Evolutionary conservation across 2,329 filamentous ascomycete genomes (phyloP), one percentile per base, ranked within the genome.

Genomic region (Talaromyces sp.): DNA sequence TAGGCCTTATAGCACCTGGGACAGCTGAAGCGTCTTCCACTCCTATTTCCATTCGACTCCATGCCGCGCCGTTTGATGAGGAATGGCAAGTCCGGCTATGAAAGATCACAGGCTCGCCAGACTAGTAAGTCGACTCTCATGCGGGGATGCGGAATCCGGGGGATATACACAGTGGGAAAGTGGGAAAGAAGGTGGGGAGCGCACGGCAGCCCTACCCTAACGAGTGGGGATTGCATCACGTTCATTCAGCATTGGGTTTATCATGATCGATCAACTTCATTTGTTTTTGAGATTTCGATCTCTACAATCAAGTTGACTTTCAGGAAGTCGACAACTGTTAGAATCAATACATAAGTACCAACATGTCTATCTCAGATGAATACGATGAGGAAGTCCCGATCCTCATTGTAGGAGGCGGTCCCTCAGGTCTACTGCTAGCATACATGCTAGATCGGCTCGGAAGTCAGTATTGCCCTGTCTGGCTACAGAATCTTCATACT

Each of bases 1-100:
- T 69, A 69, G n/a, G 31, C 48, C 52, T 60, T 66, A 56, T 48
- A 50, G 54, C 67, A 69, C 39, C 63, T 56, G 2, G 35, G 18
- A 16, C 67, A 68, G 21, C 60, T 46, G 28, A 68, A 69, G 12
- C 63, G 64, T 46, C 63, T 67, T 63, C n/a, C 40, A 44, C 18
- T 44, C 21, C 39, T 8, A 21, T 42, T 42, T 42, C 40, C 40
- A 44, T 9, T 21, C 12, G 40, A 44, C 9, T 44, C 40, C 40
- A 44, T 44, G 40, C 40, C 40, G 40, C 39, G 18, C 39, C 21
- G 9, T 12, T 21, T 44, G 40, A 21, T 44, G n/a, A 21, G 40
- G n/a, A 44, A 11, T 44, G 40, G 8, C 5, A 5, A 21, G 9
- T 5, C 18, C 18, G 9, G 11, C 39, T 21, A 9, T 23, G 40